These are phyloP conservation scores for Penicillium maclennaniae DNA, from an alignment of 495 filamentous ascomycete genomes.

Conservation along the genomic window DNA sequence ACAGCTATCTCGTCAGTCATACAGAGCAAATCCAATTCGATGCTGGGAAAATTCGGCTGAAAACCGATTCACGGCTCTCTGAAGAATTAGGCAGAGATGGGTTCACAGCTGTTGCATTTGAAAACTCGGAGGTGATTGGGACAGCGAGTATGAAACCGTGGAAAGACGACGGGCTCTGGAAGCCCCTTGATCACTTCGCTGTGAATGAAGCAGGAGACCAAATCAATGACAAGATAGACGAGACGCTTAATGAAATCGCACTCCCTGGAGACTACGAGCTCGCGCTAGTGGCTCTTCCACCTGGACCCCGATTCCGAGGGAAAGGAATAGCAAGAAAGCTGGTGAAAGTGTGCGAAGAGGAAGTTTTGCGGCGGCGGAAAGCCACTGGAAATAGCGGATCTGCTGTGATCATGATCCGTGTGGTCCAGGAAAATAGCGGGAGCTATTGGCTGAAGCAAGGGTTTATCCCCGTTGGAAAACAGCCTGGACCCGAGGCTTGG, in stretches of 20 bases:
- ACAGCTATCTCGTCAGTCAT: slow-evolving; percentile 12
- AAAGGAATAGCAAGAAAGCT: slow-evolving; percentile 9
- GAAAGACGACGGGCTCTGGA: slow-evolving; percentile 17
- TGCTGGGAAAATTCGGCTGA: slow-evolving; percentile 3
- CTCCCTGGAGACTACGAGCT: slow-evolving; percentile 12
- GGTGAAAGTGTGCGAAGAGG: slow-evolving; percentile 8
- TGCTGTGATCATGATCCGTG: slow-evolving; percentile 12
- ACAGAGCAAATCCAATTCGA: slow-evolving; percentile 7
- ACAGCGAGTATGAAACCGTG: slow-evolving; percentile 17
- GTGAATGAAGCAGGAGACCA: neutral
- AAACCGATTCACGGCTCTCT: slow-evolving; percentile 4
- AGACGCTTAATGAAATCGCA: neutral
- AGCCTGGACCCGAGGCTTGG: slow-evolving; percentile 8
- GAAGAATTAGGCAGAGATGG: slow-evolving; percentile 5
- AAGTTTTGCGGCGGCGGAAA: slow-evolving; percentile 5
- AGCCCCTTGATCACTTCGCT: neutral
- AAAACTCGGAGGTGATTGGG: slow-evolving; percentile 7
- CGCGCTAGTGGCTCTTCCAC: slow-evolving; percentile 9
- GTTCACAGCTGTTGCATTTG: slow-evolving; percentile 12
- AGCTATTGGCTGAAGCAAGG: slow-evolving; percentile 14
- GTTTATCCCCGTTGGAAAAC: slow-evolving; percentile 7
- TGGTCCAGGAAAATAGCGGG: slow-evolving; percentile 9
- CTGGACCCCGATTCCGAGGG: slow-evolving; percentile 9
- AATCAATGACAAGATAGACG: neutral
- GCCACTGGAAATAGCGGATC: neutral